Evolutionary conservation across 768 basidiomycete genomes (phyloP), one percentile per base, ranked within the genome.

Genomic region (Rhodotorula kratochvilovae): DNA sequence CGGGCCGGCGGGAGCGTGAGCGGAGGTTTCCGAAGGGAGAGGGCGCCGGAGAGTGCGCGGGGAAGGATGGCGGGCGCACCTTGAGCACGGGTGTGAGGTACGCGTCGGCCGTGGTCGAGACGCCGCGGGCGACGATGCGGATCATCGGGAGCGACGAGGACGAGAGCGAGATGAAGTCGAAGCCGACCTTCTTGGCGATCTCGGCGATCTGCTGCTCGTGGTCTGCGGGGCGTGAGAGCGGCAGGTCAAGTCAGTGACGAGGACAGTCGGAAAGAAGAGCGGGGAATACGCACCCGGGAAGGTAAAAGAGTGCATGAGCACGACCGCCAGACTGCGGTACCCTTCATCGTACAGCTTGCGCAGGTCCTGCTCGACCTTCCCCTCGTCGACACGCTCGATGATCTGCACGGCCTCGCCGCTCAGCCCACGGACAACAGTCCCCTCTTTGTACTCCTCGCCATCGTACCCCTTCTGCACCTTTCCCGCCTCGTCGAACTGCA

Each of bases 21-120:
- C 39, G 39, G 39, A 6, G 13, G 39, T 13, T 39, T 39, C 39
- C 39, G 39, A 39, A 6, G 13, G 8, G 8, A 7, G 39, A 6
- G 13, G 39, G 39, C 39, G 39, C 8, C 39, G 13, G 39, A 13
- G 39, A 39, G 17, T 4, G 4, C 5, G 45, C 45, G 12, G 21
- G 45, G 45, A 46, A 46, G 4, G 45, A 16, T 16, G n/a, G n/a
- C 5, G 12, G 45, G 16, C 45, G 19, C 15, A 46, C 45, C 45
- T 46, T 16, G 21, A 96, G 81, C 71, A 96, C 90, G 23, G 94
- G 94, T 0, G 94, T 96, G 53, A 97, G 87, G 80, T 97, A 97
- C 2, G 94, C 94, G 76, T 97, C 94, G 1, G 93, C 94, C 0
- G 93, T 94, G 2, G 91, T 90, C 0, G 92, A 95, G 19, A 90